Conservation (phyloP, 2,329 filamentous ascomycete species). For the Arthrinium puccinioides region DNA sequence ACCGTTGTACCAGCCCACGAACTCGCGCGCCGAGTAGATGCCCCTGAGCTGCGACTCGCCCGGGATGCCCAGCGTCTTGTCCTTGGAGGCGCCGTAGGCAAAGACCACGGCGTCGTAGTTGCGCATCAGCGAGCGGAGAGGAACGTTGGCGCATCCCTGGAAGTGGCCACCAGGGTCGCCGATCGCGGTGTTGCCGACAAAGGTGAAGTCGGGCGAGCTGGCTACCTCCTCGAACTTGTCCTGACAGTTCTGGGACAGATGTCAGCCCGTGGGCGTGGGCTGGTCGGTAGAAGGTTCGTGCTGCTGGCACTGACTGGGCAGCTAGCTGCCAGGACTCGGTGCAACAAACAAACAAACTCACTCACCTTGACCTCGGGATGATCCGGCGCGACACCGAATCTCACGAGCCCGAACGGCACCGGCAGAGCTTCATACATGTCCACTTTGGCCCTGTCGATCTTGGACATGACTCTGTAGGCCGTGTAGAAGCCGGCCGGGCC, state of each 20-base stretch:
- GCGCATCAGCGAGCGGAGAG: constrained; percentile 60
- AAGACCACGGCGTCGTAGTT: constrained; percentile 93
- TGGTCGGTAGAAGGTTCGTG: neutral
- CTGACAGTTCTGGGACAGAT: constrained; percentile 68
- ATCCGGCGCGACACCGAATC: constrained; percentile 95
- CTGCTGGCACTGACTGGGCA: neutral
- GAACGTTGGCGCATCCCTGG: constrained; percentile 46
- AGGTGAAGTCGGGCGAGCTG: constrained; percentile 73
- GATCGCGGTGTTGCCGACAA: constrained; percentile 82
- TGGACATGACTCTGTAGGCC: constrained; percentile 75
- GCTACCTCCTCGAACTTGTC: constrained; percentile 90
- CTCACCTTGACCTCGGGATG: constrained; percentile 94
- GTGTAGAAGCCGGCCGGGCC: constrained; percentile 96
- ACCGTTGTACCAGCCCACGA: constrained; percentile 98
- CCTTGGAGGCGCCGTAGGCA: constrained; percentile 83
- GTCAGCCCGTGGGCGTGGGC: neutral
- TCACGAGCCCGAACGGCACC: constrained; percentile 84
- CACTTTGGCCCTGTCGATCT: constrained; percentile 62
- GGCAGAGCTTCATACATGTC: constrained; percentile 97
- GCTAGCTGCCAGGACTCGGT: too few relatives aligned
- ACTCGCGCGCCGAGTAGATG: constrained; percentile 81
- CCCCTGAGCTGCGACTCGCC: constrained; percentile 68
- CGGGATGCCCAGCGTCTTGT: constrained; percentile 69
- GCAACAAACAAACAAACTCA: too few relatives aligned
- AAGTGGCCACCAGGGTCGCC: constrained; percentile 42